Conservation (phyloP, 352 stramenopile genomes). For the Vaucheria bursata region DNA sequence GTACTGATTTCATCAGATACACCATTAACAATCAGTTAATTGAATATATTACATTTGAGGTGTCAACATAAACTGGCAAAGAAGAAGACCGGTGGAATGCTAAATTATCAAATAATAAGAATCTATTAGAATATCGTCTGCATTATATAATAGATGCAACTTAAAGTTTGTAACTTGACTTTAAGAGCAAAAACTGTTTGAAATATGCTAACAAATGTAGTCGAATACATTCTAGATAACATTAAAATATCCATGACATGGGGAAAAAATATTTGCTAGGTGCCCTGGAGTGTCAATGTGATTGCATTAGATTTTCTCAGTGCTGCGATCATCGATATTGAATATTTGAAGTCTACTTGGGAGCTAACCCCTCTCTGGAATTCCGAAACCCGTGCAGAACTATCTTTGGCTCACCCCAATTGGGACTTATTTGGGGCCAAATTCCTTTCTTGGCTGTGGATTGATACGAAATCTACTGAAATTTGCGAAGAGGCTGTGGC, state of each 20-base stretch:
- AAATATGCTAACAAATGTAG: background rate
- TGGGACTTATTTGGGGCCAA: slow-evolving; percentile 34
- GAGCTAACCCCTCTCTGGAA: slow-evolving; percentile 68
- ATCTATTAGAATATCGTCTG: too few species aligned
- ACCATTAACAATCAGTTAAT: too few species aligned
- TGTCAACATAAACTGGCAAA: too few species aligned
- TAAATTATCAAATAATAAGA: too few species aligned
- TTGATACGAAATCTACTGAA: slow-evolving; percentile 64
- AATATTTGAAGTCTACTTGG: slow-evolving; percentile 64
- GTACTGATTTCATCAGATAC: too few species aligned
- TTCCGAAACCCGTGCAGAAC: slow-evolving; percentile 22
- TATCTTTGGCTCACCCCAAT: slow-evolving; percentile 23
- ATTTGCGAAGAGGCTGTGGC: slow-evolving; percentile 57
- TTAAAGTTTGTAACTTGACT: too few species aligned
- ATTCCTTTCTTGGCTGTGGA: slow-evolving; percentile 71
- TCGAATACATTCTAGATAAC: too few species aligned
- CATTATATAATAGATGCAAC: too few species aligned
- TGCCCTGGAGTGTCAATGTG: slow-evolving; percentile 78
- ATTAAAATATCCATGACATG: too few species aligned
- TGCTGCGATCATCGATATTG: slow-evolving; percentile 25
- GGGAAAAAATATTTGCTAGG: too few species aligned
- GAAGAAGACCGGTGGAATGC: too few species aligned
- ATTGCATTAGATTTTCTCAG: slow-evolving; percentile 62
- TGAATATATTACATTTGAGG: too few species aligned
- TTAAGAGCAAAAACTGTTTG: background rate